A percentile compares a stretch with the other conserved stretches of the same genome.
phyloP scores from a whole-genome alignment of 805 yeast species.

The Ogataea nonfermentans region DNA sequence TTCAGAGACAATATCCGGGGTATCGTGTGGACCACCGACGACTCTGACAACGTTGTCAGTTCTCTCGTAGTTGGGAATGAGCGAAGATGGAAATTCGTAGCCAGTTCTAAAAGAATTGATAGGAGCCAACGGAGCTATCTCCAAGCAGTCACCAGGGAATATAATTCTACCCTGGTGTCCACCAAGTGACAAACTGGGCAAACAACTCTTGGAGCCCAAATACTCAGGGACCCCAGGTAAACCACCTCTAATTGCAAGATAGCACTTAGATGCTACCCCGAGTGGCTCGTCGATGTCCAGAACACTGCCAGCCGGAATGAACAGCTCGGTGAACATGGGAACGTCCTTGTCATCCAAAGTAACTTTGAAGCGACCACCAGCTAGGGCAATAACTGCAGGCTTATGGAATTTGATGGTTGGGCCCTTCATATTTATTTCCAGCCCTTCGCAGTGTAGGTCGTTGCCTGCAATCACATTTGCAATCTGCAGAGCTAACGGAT shows the following conservation, averaged over 20 bases:
- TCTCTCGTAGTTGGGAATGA: slow-evolving; percentile 52
- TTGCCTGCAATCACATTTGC: slow-evolving; percentile 93
- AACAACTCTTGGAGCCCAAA: slow-evolving; percentile 90
- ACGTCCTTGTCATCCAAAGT: slow-evolving; percentile 58
- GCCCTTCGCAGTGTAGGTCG: slow-evolving; percentile 73
- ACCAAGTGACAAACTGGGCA: slow-evolving; percentile 89
- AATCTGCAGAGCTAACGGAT: slow-evolving; percentile 78
- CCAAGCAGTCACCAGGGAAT: slow-evolving; percentile 84
- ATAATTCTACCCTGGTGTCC: slow-evolving; percentile 92
- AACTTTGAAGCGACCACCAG: slow-evolving; percentile 80
- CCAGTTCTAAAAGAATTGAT: slow-evolving; percentile 62
- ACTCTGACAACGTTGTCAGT: slow-evolving; percentile 83
- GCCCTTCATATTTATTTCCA: slow-evolving; percentile 85
- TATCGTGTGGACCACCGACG: slow-evolving; percentile 95
- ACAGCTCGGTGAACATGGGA: slow-evolving; percentile 69
- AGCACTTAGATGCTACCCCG: slow-evolving; percentile 77
- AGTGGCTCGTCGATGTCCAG: slow-evolving; percentile 74
- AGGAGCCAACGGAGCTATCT: slow-evolving; percentile 73
- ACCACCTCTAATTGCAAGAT: slow-evolving; percentile 88
- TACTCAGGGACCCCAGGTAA: slow-evolving; percentile 84
- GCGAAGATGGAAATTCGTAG: slow-evolving; percentile 59
- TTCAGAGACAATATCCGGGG: slow-evolving; percentile 85
- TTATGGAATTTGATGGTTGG: slow-evolving; percentile 84
- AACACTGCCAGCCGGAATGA: slow-evolving; percentile 69
- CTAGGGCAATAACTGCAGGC: slow-evolving; percentile 72